Evolutionary conservation across 306 rosid genomes (phyloP).

Genomic region (Trifolium pratense): DNA sequence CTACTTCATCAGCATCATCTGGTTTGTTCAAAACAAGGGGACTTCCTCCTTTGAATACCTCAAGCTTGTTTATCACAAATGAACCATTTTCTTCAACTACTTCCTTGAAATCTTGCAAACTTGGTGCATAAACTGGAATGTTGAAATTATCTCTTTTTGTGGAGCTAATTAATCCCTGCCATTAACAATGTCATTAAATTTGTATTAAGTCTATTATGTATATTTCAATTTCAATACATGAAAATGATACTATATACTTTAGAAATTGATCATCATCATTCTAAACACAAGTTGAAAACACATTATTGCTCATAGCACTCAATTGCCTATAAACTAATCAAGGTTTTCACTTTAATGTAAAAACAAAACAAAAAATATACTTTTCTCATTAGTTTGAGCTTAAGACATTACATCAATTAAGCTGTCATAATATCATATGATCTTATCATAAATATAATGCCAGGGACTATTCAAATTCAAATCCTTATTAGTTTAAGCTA

Average conservation of each 20-base stretch:
- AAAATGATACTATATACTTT: conserved; percentile 12
- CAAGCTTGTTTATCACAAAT: conserved; percentile 78
- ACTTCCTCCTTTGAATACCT: conserved; percentile 94
- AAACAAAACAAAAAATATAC: too few relatives aligned
- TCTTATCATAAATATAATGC: too few relatives aligned
- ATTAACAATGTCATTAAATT: not conserved
- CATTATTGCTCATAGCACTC: not conserved
- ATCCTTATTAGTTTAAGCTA: too few relatives aligned
- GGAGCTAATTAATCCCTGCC: conserved; percentile 67
- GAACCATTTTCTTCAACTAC: conserved; percentile 84
- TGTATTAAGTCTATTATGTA: not conserved
- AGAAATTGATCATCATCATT: conserved; percentile 17
- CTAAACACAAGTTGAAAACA: conserved; percentile 14
- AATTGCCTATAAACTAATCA: conserved; percentile 15
- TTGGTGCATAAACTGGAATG: conserved; percentile 91
- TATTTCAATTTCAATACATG: not conserved
- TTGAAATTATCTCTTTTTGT: conserved; percentile 82
- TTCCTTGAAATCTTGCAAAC: conserved; percentile 88
- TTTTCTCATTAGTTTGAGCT: not conserved
- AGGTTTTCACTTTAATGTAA: not conserved
- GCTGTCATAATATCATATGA: too few relatives aligned
- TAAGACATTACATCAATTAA: too few relatives aligned
- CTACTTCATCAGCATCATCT: conserved; percentile 74
- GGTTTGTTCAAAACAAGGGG: conserved; percentile 81
- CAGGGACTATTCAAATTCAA: too few relatives aligned